Evolutionary conservation across 345 rosid genomes (phyloP).

Genomic region (Hibiscus trionum): DNA sequence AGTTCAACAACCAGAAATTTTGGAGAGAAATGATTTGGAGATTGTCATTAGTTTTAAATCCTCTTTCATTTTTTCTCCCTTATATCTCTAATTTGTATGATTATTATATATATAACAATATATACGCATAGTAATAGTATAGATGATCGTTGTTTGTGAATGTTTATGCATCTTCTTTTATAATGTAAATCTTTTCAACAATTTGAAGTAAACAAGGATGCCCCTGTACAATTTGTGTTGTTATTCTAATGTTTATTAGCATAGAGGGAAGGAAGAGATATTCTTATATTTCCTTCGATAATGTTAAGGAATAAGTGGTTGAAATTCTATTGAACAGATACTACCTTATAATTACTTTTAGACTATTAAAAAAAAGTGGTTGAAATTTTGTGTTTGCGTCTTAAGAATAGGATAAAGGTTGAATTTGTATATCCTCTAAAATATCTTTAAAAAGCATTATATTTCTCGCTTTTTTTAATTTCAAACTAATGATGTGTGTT

Average conservation of each 20-base stretch:
- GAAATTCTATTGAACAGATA: no score
- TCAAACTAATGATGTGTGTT: neutral
- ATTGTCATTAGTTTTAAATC: constrained; percentile 17
- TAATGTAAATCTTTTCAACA: neutral
- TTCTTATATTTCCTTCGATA: neutral
- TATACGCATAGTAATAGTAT: neutral
- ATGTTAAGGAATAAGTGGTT: no score
- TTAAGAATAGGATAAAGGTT: no score
- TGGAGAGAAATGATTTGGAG: constrained; percentile 13
- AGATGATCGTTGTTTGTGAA: constrained; percentile 7
- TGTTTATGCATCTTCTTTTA: neutral
- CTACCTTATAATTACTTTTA: no score
- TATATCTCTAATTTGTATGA: constrained; percentile 15
- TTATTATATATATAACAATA: neutral
- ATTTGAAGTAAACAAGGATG: neutral
- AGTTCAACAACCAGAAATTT: neutral
- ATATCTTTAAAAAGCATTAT: neutral
- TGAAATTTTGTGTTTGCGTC: no score
- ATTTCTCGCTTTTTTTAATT: neutral
- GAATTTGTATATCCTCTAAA: no score
- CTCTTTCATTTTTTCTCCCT: neutral
- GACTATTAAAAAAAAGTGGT: no score
- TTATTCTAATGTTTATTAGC: neutral
- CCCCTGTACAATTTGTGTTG: neutral
- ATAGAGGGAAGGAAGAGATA: no score